These are phyloP conservation scores for Tetracentron sinense DNA, from an alignment of 164 flowering plant species.

Conservation along the genomic window DNA sequence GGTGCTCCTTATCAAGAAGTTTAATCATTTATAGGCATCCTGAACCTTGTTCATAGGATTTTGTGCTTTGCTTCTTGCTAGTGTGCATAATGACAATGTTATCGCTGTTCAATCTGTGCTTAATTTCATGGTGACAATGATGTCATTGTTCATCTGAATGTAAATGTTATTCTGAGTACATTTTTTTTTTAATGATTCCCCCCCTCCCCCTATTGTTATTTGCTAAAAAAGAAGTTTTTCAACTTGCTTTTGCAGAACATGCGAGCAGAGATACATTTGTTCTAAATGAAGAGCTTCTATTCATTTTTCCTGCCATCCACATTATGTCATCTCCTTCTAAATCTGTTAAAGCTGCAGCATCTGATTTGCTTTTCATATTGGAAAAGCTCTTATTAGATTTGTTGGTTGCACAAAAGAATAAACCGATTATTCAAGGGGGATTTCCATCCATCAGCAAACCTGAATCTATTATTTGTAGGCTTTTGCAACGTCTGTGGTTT, in stretches of 20 bases:
- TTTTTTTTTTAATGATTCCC: not conserved
- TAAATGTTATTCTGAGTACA: not conserved
- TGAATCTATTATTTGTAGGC: conserved; percentile 44
- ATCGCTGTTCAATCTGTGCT: too few species aligned
- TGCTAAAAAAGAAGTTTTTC: not conserved
- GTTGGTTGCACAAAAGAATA: conserved; percentile 23
- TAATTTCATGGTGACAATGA: not conserved
- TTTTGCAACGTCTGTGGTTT: conserved; percentile 60
- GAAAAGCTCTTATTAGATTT: conserved; percentile 39
- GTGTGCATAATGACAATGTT: too few species aligned
- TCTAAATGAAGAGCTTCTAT: conserved; percentile 54
- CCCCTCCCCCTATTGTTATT: not conserved
- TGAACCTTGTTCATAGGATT: too few species aligned
- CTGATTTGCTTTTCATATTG: conserved; percentile 52
- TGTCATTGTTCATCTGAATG: conserved; percentile 1
- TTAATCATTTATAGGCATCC: too few species aligned
- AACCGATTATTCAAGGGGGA: conserved; percentile 10
- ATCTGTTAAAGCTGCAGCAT: conserved; percentile 60
- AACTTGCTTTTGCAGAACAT: conserved; percentile 38
- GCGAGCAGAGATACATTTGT: conserved; percentile 18
- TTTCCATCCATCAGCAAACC: conserved; percentile 41
- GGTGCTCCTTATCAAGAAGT: too few species aligned
- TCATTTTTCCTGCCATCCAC: conserved; percentile 63
- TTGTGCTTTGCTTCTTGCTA: too few species aligned
- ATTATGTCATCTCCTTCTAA: conserved; percentile 80